phyloP scores from a whole-genome alignment of 306 rosid genomes.

The Rosa multiflora region DNA sequence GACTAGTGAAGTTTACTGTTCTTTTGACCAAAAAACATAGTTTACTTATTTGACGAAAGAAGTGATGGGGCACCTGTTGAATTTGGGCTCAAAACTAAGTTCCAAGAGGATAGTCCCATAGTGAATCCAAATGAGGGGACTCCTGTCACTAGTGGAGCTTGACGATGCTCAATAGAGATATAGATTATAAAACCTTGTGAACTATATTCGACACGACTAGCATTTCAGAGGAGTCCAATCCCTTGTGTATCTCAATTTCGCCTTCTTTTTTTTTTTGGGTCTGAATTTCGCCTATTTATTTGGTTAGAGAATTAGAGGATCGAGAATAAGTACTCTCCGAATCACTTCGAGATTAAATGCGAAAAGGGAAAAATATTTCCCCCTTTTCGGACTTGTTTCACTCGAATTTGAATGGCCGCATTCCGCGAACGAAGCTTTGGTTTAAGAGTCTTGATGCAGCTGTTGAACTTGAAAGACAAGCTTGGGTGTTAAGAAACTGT shows the following conservation, averaged over 20 bases:
- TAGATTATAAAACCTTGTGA: too few species aligned
- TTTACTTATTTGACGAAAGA: too few species aligned
- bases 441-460: not conserved
- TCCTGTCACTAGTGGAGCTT: not conserved
- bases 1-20: not conserved
- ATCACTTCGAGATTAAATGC: not conserved
- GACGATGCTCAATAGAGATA: not conserved
- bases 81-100: not conserved
- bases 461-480: not conserved
- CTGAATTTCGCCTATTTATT: not conserved
- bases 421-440: not conserved
- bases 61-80: not conserved
- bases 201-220: too few species aligned
- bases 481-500: not conserved
- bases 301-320: not conserved
- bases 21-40: too few species aligned
- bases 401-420: not conserved
- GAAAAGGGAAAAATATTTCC: not conserved
- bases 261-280: not conserved
- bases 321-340: too few species aligned
- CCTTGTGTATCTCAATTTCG: not conserved
- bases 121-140: not conserved
- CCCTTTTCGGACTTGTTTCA: not conserved
- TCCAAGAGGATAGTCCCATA: not conserved
- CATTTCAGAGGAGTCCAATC: not conserved